Evolutionary conservation across 2,329 filamentous ascomycete species (phyloP).

Genomic region (Exophiala oligosperma): DNA sequence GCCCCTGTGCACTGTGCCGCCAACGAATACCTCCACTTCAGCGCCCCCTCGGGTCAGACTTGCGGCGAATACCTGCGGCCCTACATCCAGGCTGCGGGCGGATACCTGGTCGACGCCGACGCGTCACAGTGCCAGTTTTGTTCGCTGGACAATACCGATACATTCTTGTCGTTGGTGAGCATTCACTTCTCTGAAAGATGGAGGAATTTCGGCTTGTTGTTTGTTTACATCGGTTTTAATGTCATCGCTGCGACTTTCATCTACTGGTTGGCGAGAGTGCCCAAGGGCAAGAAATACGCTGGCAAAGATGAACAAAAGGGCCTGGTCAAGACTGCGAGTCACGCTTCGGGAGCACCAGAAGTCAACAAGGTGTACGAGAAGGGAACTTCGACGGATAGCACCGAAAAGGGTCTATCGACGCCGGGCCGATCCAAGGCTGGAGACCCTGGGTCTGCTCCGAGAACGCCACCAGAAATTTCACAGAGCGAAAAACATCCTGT

Average conservation of each 20-base stretch:
- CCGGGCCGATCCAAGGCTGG: background rate
- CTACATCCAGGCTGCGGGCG: conserved; percentile 50
- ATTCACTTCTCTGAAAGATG: conserved; percentile 54
- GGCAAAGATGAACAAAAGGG: conserved; percentile 1
- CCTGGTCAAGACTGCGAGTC: conserved; percentile 1
- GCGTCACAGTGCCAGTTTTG: conserved; percentile 59
- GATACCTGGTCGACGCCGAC: conserved; percentile 52
- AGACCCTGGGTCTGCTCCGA: too few relatives aligned
- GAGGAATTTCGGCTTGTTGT: conserved; percentile 71
- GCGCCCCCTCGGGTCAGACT: conserved; percentile 56
- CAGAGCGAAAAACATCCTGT: too few relatives aligned
- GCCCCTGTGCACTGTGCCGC: conserved; percentile 63
- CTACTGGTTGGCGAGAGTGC: conserved; percentile 64
- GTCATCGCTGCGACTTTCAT: conserved; percentile 56
- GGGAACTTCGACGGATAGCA: background rate
- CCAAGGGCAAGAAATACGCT: conserved; percentile 31
- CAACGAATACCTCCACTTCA: conserved; percentile 68
- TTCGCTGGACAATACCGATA: conserved; percentile 44
- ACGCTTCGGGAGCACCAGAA: background rate
- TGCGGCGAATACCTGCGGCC: conserved; percentile 60
- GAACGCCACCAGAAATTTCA: too few relatives aligned
- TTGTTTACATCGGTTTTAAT: conserved; percentile 66
- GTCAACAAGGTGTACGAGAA: background rate
- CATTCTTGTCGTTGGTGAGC: conserved; percentile 44
- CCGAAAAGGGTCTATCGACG: background rate